Evolutionary conservation across 768 basidiomycete species (phyloP), one percentile per base, ranked within the genome.

Genomic region (Podaxis sp.): DNA sequence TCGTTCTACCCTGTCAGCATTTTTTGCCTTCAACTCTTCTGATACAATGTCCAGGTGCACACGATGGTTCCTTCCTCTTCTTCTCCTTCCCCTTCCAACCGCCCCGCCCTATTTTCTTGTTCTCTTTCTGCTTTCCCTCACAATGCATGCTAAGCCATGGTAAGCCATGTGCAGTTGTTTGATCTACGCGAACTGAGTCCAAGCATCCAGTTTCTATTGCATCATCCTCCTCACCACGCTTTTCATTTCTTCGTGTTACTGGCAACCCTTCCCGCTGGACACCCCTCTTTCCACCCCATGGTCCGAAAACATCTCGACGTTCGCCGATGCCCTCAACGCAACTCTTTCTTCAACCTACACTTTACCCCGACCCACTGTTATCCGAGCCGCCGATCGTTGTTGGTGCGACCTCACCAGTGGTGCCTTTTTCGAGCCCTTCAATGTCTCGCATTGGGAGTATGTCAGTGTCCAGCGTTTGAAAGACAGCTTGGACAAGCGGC

Each of bases 201-300:
- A 35, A 37, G 5, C 59, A 5, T 50, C 1, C 61, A 94, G 92
- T 67, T 91, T 93, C 71, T 94, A 94, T 71, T 94, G 92, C 78
- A 88, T 94, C 57, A 79, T 91, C 23, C 80, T 94, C 21, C 83
- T 94, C 13, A 80, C 85, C 0, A 89, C 91, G n/a, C 80, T 93
- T 52, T 93, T 92, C 70, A 78, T 91, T 62, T 90, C 92, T 14
- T 90, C 92, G 16, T 94, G 92, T 71, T 93, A 93, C 73, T 93
- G 92, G 92, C 89, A 90, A 63, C 90, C 93, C 32, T 84, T 91
- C 59, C 82, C 87, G 23, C 71, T 86, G 50, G 82, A 86, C 62
- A 84, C 81, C 27, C 77, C 81, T 0, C 84, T 93, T 61, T 80
- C 83, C 11, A 70, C 68, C 16, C 87, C 89, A 9, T 91, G 88